A percentile compares a stretch with the other conserved stretches of the same genome.
These are phyloP conservation scores for Peltaster fructicola DNA, from an alignment of 2,329 filamentous ascomycete genomes.

Conservation along the genomic window DNA sequence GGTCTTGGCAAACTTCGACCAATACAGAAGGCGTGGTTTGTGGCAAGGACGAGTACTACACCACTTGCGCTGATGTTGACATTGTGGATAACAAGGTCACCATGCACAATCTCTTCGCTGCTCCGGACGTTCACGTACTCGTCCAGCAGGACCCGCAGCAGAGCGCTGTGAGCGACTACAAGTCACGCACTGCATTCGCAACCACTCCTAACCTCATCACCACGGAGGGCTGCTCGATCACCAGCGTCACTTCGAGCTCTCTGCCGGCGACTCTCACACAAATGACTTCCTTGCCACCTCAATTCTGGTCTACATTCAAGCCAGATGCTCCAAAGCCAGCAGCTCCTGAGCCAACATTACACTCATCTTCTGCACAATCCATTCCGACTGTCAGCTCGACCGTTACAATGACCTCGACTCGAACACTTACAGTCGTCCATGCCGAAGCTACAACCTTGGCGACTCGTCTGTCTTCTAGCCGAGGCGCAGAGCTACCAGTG, in stretches of 20 bases:
- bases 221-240: constrained; percentile 8
- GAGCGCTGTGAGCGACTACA: constrained; percentile 22
- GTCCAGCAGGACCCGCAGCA: constrained; percentile 26
- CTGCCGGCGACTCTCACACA: constrained; percentile 1
- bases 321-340: too few species aligned
- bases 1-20: constrained; percentile 64
- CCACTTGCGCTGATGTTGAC: constrained; percentile 38
- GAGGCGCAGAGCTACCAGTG: too few species aligned
- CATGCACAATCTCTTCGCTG: constrained; percentile 4
- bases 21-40: constrained; percentile 18
- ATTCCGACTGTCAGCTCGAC: too few species aligned
- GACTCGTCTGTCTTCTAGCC: too few species aligned
- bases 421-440: too few species aligned
- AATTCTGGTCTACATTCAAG: too few species aligned
- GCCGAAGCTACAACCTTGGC: too few species aligned
- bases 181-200: constrained; percentile 23
- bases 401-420: too few species aligned
- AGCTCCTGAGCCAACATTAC: too few species aligned
- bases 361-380: too few species aligned
- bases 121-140: constrained; percentile 11
- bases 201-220: constrained; percentile 12
- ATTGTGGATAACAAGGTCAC: constrained; percentile 17
- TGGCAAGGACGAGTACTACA: constrained; percentile 40
- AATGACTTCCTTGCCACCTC: constrained; percentile 1
- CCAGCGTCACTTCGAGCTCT: neutral